Base-by-base conservation (phyloP, 2,329 filamentous ascomycete genomes). In the Trichoderma brevicompactum region DNA sequence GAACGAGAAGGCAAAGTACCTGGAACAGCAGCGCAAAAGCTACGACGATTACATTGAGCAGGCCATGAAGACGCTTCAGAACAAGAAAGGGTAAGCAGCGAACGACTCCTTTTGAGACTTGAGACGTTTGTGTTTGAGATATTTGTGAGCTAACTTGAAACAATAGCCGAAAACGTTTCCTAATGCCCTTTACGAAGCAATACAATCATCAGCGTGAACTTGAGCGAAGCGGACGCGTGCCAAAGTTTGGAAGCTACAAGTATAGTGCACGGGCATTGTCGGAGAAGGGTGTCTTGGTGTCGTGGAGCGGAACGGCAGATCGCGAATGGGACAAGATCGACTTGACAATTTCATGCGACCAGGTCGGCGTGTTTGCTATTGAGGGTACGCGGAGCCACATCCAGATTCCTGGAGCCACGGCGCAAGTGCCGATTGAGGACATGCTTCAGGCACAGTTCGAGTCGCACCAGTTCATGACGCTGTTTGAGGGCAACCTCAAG, bases 21-120 rank as follows among this genome's bases (percentile, higher is more conserved):
- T 99, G 9, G 95, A 99, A 75, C 91, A 93, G 71, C 95, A 99
- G 79, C 87, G 96, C 67, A 97, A 97, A 83, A 95, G 90, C 69
- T 99, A 99, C 80, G 97, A 99, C 75, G 93, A 99, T 80, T 99
- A 99, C 79, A 97, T 99, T 74, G 96, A 99, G 80, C 94, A 97
- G 77, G 94, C 95, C 55, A 97, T 99, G 92, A 85, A 94, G 67
- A 99, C 96, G 5, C 83, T 99, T 66, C 95, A 98, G 78, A 97
- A 92, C 79, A 96, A 97, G 78, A 97, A 97, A 79, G 94, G 90
- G 86, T 89, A 83, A 76, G 85, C 78, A 38, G 23, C 23, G 23
- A 28, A 28, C 23, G n/a, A n/a, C n/a, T n/a, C n/a, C n/a, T n/a
- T 28, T 5, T 28, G 23, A 28, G 23, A 28, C 23, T 2, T 28